Evolutionary conservation across 2,329 filamentous ascomycete genomes (phyloP).

Genomic region (Xylariaceae sp.): DNA sequence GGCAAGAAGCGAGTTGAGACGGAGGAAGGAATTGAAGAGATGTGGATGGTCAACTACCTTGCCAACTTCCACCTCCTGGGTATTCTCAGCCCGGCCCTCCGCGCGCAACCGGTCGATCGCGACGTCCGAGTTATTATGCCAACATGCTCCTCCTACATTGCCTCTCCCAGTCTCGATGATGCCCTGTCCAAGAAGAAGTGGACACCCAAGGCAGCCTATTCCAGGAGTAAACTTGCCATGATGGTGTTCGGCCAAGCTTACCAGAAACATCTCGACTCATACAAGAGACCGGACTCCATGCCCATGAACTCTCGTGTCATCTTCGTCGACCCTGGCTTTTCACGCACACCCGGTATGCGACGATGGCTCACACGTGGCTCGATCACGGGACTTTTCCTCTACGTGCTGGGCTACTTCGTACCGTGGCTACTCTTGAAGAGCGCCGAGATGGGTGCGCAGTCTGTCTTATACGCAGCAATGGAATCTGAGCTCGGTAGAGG

Average conservation of each 20-base stretch:
- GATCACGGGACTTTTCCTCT: slow-evolving; percentile 70
- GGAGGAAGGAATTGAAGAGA: slow-evolving; percentile 75
- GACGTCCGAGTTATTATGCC: slow-evolving; percentile 85
- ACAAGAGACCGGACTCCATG: slow-evolving; percentile 75
- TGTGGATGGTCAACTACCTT: slow-evolving; percentile 93
- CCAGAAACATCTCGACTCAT: slow-evolving; percentile 84
- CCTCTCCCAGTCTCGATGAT: slow-evolving; percentile 60
- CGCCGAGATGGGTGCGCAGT: slow-evolving; percentile 76
- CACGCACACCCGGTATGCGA: slow-evolving; percentile 79
- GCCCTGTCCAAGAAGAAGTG: slow-evolving; percentile 46
- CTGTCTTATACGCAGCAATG: slow-evolving; percentile 80
- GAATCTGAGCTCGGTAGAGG: slow-evolving; percentile 64
- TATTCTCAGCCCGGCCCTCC: slow-evolving; percentile 83
- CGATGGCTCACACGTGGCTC: slow-evolving; percentile 83
- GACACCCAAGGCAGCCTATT: slow-evolving; percentile 54
- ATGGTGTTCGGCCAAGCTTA: slow-evolving; percentile 87
- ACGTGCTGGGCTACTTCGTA: slow-evolving; percentile 70
- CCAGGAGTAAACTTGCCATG: slow-evolving; percentile 69
- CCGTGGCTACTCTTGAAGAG: slow-evolving; percentile 90
- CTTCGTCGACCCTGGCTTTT: slow-evolving; percentile 79
- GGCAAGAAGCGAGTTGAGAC: slow-evolving; percentile 58
- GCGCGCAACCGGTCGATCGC: slow-evolving; percentile 86
- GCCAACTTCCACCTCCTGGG: slow-evolving; percentile 92
- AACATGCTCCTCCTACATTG: slow-evolving; percentile 85
- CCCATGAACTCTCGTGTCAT: slow-evolving; percentile 80